Evolutionary conservation across 106 monocot species (phyloP), one percentile per base, ranked within the genome.

Genomic region (Dendrobium huoshanense): DNA sequence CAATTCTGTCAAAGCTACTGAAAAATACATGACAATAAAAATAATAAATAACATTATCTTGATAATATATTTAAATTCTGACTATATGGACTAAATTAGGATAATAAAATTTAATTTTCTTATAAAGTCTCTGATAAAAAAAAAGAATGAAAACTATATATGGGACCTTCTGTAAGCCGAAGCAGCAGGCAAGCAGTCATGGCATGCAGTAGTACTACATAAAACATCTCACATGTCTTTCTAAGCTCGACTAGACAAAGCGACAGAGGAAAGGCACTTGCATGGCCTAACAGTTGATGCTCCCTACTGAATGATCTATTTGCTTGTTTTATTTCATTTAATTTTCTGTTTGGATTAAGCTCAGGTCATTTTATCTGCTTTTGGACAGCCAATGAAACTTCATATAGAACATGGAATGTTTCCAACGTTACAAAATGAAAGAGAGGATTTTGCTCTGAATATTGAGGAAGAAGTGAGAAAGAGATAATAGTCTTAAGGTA

Each of bases 151-250:
- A 37, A 37, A 37, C 51, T 51, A 10, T 3, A 40, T 15, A 72
- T 72, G 72, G 40, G 33, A 33, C 72, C 72, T 72, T 72, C 17
- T 27, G 7, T 72, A 65, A 9, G n/a, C 24, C 9, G 25, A 65
- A 65, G 9, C 64, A 65, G 64, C 64, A 65, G 25, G 15, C 24
- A 65, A 65, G 72, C 72, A 24, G 37, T n/a, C 29, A 33, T 72
- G 27, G 16, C 17, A 1, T 40, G 27, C 72, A 40, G 15, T 40
- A 29, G 4, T 72, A 29, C 24, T 22, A n/a, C 37, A 40, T 72
- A 33, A 16, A 72, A 72, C 72, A 72, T 37, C 37, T 72, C 72
- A 72, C 72, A 72, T 72, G 72, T 15, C 37, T 40, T 72, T 40
- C 37, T 16, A 13, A 40, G 2, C 17, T 72, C 9, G 40, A 40